A percentile compares a stretch with the other conserved stretches of the same genome.
These are phyloP conservation scores for Ciborinia camelliae DNA, from an alignment of 2,329 filamentous ascomycete species.

Conservation along the genomic window DNA sequence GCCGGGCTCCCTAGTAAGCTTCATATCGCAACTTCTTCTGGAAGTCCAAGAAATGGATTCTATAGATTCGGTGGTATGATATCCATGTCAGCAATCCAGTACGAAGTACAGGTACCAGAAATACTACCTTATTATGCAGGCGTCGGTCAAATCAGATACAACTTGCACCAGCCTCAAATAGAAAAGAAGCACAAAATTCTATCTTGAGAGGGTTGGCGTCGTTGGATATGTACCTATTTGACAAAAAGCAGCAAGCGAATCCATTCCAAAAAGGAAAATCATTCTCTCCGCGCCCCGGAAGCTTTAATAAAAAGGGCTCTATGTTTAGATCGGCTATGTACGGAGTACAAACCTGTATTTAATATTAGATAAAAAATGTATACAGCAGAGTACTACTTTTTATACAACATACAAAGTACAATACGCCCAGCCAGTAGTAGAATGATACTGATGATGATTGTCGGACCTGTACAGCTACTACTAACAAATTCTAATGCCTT, in stretches of 20 bases:
- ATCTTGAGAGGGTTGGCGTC: not conserved
- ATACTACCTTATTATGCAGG: conserved; percentile 7
- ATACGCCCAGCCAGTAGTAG: not conserved
- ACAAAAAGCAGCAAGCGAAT: conserved; percentile 20
- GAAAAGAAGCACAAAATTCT: not conserved
- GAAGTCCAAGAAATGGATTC: conserved; percentile 23
- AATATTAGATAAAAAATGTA: not conserved
- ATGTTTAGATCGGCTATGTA: conserved; percentile 17
- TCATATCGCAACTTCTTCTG: conserved; percentile 24
- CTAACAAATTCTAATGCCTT: too few species aligned
- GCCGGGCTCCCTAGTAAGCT: conserved; percentile 7
- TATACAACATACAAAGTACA: conserved; percentile 14
- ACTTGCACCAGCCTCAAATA: not conserved
- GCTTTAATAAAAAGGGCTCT: conserved; percentile 3
- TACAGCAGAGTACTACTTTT: conserved; percentile 11
- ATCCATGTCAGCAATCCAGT: not conserved
- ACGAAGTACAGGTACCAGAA: conserved; percentile 10
- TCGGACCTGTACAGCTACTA: not conserved
- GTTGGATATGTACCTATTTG: too few species aligned
- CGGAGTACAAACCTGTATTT: conserved; percentile 10
- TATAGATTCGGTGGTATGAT: not conserved
- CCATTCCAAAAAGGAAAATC: not conserved
- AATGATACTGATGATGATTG: conserved; percentile 2
- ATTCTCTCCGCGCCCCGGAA: not conserved
- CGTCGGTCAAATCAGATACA: conserved; percentile 6